Base-by-base conservation (phyloP, 1,139 yeast species). In the Nakaseomyces delphensis region DNA sequence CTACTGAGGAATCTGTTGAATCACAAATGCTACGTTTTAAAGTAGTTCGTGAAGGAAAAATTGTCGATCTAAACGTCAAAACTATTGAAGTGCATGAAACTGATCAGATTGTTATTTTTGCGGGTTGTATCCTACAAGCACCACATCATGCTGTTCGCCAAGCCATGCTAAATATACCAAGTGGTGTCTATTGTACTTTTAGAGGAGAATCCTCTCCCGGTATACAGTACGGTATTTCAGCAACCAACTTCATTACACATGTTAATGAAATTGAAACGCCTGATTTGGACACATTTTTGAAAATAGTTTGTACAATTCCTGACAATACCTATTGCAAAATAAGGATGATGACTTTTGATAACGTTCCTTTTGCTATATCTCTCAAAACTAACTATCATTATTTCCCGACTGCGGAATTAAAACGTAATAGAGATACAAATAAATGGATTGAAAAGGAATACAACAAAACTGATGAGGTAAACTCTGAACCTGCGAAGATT, bases 301-400 rank as follows among this genome's bases (percentile, higher is more conserved):
- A 67, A 24, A 81, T 75, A 32, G 83, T 83, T 11, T 74, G 73
- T 51, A 64, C 69, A 9, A 80, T 85, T 41, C 82, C 87, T 1
- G 95, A 86, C 55, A 76, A 79, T 51, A 77, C 89, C 3, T 87
- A 87, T 55, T 83, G 85, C 52, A 83, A 86, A 58, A 67, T 87
- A 49, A 74, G 95, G 51, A 66, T 83, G 39, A 91, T 86, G 37
- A 79, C 94, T 0, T 85, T 83, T 62, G 96, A 87, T 53, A 81
- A 81, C 48, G 78, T 85, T 19, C 95, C 95, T 11, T 75, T 79
- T 54, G 95, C 96, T 2, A 79, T 83, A 43, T 81, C 95, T 1
- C 65, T 87, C 55, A 86, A 86, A 63, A 85, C 95, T 1, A 85
- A 85, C 60, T 84, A 85, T 56, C 96, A 87, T 59, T 89, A 87